A percentile compares a stretch with the other conserved stretches of the same genome.
These are phyloP conservation scores for Elaeis oleifera DNA, from an alignment of 202 grass and related monocot genomes.

Conservation along the genomic window DNA sequence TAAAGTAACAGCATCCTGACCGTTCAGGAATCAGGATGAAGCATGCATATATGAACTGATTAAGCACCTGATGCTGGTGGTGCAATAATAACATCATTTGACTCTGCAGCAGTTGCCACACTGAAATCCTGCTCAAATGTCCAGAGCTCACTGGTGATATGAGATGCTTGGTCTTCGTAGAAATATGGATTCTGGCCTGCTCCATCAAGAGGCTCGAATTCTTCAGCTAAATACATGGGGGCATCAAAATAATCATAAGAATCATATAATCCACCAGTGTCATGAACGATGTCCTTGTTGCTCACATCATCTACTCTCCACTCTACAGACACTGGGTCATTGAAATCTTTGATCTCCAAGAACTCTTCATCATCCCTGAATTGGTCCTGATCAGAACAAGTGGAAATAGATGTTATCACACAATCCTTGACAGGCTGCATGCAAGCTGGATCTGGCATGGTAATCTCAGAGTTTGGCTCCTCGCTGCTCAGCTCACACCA, in stretches of 20 bases:
- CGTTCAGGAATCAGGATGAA: not conserved
- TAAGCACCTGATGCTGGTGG: conserved; percentile 48
- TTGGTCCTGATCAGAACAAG: not conserved
- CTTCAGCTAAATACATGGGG: conserved; percentile 33
- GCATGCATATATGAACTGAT: not conserved
- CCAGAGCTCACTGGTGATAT: conserved; percentile 38
- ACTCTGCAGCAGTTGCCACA: conserved; percentile 24
- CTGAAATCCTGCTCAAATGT: conserved; percentile 35
- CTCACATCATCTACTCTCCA: conserved; percentile 24
- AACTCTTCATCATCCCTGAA: conserved; percentile 54
- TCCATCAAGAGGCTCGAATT: conserved; percentile 27
- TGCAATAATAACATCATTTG: conserved; percentile 33
- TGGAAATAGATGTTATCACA: conserved; percentile 16
- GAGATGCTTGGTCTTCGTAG: conserved; percentile 30
- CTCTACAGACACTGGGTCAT: conserved; percentile 35
- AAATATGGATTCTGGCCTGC: conserved; percentile 31
- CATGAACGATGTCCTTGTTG: conserved; percentile 14
- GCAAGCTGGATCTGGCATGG: conserved; percentile 35
- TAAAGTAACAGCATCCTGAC: not conserved
- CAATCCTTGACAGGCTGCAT: conserved; percentile 23
- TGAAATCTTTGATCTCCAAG: conserved; percentile 85
- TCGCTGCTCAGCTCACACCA: conserved; percentile 1
- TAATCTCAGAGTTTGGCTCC: too few species aligned
- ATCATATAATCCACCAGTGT: conserved; percentile 28
- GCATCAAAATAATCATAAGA: conserved; percentile 49